Percentiles rank a stretch among this genome's conserved stretches.
Conservation (phyloP, 2,329 filamentous ascomycete genomes). For the Chrysoporthe austroafricana region DNA sequence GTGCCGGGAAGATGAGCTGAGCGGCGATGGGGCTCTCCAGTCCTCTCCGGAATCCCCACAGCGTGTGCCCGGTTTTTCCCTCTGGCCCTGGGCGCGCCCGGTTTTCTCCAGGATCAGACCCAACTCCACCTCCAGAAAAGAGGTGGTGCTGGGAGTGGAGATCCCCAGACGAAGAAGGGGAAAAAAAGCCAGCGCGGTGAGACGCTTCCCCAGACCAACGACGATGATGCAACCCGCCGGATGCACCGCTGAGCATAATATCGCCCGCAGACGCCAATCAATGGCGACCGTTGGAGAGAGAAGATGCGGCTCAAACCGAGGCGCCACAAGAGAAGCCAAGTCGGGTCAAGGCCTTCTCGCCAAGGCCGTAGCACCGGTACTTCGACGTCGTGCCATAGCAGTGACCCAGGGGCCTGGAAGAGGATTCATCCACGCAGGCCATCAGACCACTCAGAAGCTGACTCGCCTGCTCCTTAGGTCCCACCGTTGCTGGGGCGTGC, state of each 20-base stretch:
- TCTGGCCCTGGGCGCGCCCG: neutral
- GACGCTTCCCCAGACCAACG: neutral
- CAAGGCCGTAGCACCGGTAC: constrained; percentile 1
- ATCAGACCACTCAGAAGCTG: constrained; percentile 17
- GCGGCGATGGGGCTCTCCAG: neutral
- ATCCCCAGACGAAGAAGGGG: constrained; percentile 20
- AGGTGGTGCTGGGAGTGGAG: constrained; percentile 12
- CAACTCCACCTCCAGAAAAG: constrained; percentile 20
- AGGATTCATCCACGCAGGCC: constrained; percentile 12
- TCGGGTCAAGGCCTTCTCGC: neutral
- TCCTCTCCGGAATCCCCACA: constrained; percentile 18
- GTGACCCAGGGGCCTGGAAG: constrained; percentile 6
- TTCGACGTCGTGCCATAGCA: neutral
- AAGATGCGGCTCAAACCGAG: neutral
- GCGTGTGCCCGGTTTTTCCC: neutral
- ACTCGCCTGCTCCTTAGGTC: constrained; percentile 21
- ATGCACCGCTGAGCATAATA: neutral
- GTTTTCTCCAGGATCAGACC: constrained; percentile 17
- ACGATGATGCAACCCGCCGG: neutral
- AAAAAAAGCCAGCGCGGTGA: neutral
- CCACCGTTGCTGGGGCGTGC: constrained; percentile 20
- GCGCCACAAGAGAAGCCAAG: neutral
- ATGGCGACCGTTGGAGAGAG: neutral
- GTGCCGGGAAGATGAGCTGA: neutral
- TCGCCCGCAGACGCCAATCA: neutral